A percentile compares a stretch with the other conserved stretches of the same genome.
Conservation (phyloP, 2,329 filamentous ascomycete species). For the Fusarium praegraminearum region DNA sequence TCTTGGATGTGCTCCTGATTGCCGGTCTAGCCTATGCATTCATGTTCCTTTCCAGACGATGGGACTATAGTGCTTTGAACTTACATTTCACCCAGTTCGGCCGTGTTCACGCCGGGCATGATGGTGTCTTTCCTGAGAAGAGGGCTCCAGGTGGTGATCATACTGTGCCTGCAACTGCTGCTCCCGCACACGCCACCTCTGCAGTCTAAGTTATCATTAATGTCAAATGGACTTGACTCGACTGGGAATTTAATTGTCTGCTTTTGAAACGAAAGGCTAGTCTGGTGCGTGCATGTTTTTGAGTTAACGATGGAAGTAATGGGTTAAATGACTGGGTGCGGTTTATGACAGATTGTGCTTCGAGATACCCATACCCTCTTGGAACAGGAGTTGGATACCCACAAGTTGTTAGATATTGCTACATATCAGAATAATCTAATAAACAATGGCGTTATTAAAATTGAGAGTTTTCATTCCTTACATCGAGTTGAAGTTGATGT, state of each 20-base stretch:
- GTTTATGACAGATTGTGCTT: constrained; percentile 4
- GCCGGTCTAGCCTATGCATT: constrained; percentile 59
- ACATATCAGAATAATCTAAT: constrained; percentile 15
- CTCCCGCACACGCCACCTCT: constrained; percentile 24
- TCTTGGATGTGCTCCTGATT: constrained; percentile 63
- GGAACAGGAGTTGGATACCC: constrained; percentile 35
- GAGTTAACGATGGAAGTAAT: neutral
- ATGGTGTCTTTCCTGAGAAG: constrained; percentile 63
- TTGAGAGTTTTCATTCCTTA: too few species aligned
- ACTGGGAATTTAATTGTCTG: neutral
- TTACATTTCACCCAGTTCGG: constrained; percentile 68
- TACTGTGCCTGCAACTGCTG: constrained; percentile 16
- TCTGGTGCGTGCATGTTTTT: neutral
- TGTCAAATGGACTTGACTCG: neutral
- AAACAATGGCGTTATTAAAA: constrained; percentile 10
- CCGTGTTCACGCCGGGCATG: constrained; percentile 57
- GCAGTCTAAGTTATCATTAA: constrained; percentile 13
- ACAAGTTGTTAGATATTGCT: constrained; percentile 3
- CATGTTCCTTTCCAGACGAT: constrained; percentile 59
- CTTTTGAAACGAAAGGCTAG: neutral
- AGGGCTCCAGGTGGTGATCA: constrained; percentile 33
- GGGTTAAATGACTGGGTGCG: neutral
- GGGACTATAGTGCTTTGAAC: constrained; percentile 65
- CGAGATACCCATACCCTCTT: constrained; percentile 46
- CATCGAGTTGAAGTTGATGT: neutral